These are phyloP conservation scores for Aureobasidium sp. DNA, from an alignment of 2,329 filamentous ascomycete genomes.

Conservation along the genomic window DNA sequence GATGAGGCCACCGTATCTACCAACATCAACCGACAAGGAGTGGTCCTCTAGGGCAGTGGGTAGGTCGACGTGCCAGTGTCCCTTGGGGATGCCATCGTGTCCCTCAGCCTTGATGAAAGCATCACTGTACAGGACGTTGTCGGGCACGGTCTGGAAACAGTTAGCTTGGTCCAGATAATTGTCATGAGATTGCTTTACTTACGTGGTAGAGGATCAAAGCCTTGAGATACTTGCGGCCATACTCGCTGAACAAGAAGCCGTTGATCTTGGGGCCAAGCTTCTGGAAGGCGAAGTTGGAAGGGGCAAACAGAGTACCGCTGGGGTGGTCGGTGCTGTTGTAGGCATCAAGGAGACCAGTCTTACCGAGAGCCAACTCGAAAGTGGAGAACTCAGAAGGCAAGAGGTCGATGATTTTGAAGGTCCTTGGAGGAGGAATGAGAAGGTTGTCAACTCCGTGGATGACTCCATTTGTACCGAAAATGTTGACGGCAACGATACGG, in stretches of 20 bases:
- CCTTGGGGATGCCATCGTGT: conserved; percentile 32
- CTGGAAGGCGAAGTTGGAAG: conserved; percentile 72
- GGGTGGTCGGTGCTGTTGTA: conserved; percentile 47
- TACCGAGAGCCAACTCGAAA: conserved; percentile 63
- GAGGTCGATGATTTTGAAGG: conserved; percentile 56
- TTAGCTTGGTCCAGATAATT: not conserved
- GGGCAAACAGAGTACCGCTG: conserved; percentile 74
- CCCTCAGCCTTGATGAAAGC: conserved; percentile 53
- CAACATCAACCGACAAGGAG: conserved; percentile 64
- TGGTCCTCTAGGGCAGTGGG: conserved; percentile 63
- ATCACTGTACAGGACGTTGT: conserved; percentile 76
- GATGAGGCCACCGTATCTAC: conserved; percentile 59
- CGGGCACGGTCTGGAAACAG: conserved; percentile 48
- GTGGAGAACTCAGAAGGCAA: conserved; percentile 71
- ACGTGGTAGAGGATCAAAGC: conserved; percentile 43
- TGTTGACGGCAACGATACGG: conserved; percentile 61
- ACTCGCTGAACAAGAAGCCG: conserved; percentile 75
- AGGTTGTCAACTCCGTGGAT: conserved; percentile 70
- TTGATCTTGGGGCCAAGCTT: conserved; percentile 66
- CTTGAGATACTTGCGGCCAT: conserved; percentile 66
- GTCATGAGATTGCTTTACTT: not conserved
- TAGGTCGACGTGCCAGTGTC: conserved; percentile 61
- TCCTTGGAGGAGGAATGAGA: conserved; percentile 66
- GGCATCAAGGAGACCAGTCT: conserved; percentile 62
- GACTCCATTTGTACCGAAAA: conserved; percentile 70